These are phyloP conservation scores for Paramecium octaurelia DNA, from an alignment of 73 alveolate genomes.

Conservation along the genomic window DNA sequence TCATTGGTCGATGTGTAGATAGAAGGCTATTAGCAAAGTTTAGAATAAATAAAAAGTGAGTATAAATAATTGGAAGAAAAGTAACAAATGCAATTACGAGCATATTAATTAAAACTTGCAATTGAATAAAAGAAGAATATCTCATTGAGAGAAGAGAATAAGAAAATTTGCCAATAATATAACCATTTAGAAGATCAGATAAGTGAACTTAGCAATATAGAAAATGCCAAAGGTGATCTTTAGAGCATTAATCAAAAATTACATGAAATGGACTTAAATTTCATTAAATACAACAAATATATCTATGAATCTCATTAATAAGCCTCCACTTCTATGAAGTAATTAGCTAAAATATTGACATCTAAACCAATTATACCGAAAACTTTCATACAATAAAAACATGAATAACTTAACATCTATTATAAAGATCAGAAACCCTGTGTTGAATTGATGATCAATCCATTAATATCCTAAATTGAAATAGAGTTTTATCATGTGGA, in stretches of 20 bases:
- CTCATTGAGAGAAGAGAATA: background rate
- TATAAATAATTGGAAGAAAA: background rate
- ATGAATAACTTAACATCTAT: background rate
- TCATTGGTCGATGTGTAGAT: background rate
- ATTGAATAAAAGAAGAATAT: background rate
- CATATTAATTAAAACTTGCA: background rate
- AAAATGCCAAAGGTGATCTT: background rate
- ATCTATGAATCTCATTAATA: background rate
- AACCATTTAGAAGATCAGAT: background rate
- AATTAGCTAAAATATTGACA: background rate
- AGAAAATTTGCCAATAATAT: background rate
- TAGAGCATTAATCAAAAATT: background rate
- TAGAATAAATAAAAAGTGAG: background rate
- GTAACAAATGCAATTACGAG: background rate
- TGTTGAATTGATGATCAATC: background rate
- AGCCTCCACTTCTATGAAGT: background rate
- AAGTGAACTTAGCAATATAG: background rate
- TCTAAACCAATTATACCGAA: background rate
- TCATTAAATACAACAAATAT: background rate
- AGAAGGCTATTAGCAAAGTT: background rate
- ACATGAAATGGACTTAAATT: slow-evolving; percentile 6
- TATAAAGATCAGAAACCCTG: background rate
- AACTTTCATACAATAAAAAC: background rate
- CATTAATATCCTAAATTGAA: background rate
- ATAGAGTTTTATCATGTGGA: background rate